Percentiles rank a stretch among this genome's conserved stretches.
Conservation (phyloP, 2,329 filamentous ascomycete species). For the Fusarium compactum region DNA sequence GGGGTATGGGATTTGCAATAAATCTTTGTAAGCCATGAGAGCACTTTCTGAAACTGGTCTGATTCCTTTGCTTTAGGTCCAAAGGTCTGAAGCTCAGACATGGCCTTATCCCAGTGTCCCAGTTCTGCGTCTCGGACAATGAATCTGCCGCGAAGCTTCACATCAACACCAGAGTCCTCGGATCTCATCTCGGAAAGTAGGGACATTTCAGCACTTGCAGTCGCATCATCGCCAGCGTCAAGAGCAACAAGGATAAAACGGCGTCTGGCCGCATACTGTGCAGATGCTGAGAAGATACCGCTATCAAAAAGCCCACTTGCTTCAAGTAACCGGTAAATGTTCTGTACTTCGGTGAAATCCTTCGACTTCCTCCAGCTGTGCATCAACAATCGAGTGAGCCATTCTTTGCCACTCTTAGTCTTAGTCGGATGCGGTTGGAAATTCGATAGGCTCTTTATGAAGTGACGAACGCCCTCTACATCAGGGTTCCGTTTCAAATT, state of each 20-base stretch:
- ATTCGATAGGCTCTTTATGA: slow-evolving; percentile 32
- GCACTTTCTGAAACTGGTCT: slow-evolving; percentile 44
- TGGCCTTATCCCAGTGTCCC: slow-evolving; percentile 46
- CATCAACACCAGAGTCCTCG: slow-evolving; percentile 37
- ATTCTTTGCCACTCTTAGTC: slow-evolving; percentile 29
- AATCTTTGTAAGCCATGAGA: slow-evolving; percentile 52
- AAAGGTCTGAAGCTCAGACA: slow-evolving; percentile 41
- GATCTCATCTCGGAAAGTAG: slow-evolving; percentile 39
- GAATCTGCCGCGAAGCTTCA: slow-evolving; percentile 47
- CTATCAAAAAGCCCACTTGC: slow-evolving; percentile 47
- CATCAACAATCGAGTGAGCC: slow-evolving; percentile 42
- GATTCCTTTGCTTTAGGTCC: slow-evolving; percentile 29
- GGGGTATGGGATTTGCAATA: slow-evolving; percentile 46
- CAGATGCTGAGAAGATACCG: slow-evolving; percentile 26
- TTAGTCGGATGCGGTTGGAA: slow-evolving; percentile 6
- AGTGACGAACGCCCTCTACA: slow-evolving; percentile 25
- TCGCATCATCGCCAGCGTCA: slow-evolving; percentile 46
- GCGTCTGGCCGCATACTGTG: slow-evolving; percentile 48
- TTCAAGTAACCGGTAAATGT: slow-evolving; percentile 47
- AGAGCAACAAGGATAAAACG: slow-evolving; percentile 46
- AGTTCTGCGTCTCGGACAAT: slow-evolving; percentile 47
- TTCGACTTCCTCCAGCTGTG: slow-evolving; percentile 46
- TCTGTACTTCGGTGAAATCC: slow-evolving; percentile 40
- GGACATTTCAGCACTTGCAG: slow-evolving; percentile 45
- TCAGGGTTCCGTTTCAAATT: slow-evolving; percentile 29